phyloP scores from a whole-genome alignment of 2,329 filamentous ascomycete genomes.

The Triangularia verruculosa region DNA sequence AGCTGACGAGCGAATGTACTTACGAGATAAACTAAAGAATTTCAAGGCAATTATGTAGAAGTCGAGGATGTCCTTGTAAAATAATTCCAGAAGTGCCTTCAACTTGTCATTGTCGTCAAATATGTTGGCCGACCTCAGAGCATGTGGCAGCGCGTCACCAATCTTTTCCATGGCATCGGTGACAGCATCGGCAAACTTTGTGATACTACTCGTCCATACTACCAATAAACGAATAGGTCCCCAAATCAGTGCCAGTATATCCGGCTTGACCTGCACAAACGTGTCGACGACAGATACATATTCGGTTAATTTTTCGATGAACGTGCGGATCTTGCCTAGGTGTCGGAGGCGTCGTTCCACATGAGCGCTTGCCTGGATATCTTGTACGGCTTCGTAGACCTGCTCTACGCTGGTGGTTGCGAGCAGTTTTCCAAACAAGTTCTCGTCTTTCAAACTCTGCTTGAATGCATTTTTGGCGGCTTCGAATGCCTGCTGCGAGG shows the following conservation, averaged over 20 bases:
- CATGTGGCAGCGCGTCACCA: conserved; percentile 28
- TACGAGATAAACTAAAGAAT: conserved; percentile 33
- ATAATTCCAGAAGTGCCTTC: conserved; percentile 31
- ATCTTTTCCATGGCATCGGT: conserved; percentile 14
- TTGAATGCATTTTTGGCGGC: no score
- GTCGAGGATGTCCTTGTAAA: conserved; percentile 38
- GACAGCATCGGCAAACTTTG: conserved; percentile 18
- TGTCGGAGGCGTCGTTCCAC: no score
- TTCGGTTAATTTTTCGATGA: no score
- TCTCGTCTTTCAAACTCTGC: no score
- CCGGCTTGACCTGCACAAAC: conserved; percentile 34
- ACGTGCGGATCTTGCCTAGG: no score
- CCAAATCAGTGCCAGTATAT: conserved; percentile 37
- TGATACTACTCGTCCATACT: conserved; percentile 52
- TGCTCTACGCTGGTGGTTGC: no score
- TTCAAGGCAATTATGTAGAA: conserved; percentile 34
- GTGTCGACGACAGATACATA: conserved; percentile 26
- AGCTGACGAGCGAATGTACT: conserved; percentile 15
- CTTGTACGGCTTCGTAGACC: no score
- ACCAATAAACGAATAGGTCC: conserved; percentile 47
- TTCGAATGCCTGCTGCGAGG: no score
- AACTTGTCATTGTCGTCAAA: conserved; percentile 28
- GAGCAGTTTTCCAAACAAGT: no score
- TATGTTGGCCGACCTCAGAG: conserved; percentile 21
- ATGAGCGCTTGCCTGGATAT: no score